Percentiles rank a stretch among this genome's conserved stretches.
phyloP scores from a whole-genome alignment of 2,329 filamentous ascomycete genomes.

The Cadophora sp. region DNA sequence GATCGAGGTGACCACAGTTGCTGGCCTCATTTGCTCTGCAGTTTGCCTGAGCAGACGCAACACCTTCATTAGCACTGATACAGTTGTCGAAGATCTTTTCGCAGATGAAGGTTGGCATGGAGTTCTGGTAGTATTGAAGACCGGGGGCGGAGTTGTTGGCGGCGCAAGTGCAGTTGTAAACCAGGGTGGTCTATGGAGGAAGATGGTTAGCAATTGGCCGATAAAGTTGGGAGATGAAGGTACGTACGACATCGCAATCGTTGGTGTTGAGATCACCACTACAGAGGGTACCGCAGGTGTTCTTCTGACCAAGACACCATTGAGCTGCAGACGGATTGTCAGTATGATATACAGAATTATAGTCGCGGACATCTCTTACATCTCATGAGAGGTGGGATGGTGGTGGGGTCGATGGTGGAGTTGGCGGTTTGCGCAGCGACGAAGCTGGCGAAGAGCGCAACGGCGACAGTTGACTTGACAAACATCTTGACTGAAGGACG shows the following conservation, averaged over 20 bases:
- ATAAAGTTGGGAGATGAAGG: background rate
- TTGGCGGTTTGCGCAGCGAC: constrained; percentile 38
- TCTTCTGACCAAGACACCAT: constrained; percentile 66
- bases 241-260: constrained; percentile 62
- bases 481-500: constrained; percentile 42
- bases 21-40: constrained; percentile 53
- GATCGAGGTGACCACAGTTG: constrained; percentile 56
- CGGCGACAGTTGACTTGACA: constrained; percentile 38
- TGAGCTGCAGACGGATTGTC: constrained; percentile 46
- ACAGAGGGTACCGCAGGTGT: constrained; percentile 67
- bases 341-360: background rate
- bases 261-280: constrained; percentile 56
- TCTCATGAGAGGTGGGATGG: constrained; percentile 32
- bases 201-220: constrained; percentile 21
- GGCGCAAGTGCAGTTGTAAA: constrained; percentile 62
- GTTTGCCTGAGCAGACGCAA: constrained; percentile 52
- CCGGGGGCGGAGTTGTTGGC: constrained; percentile 60
- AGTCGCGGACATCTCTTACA: constrained; percentile 29
- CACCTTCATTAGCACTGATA: constrained; percentile 52
- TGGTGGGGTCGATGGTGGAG: constrained; percentile 39
- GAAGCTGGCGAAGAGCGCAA: constrained; percentile 40
- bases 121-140: constrained; percentile 61
- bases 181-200: constrained; percentile 52
- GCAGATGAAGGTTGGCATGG: constrained; percentile 67
- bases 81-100: constrained; percentile 57